Conservation (phyloP, 768 basidiomycete genomes). For the Grammothele lineata region DNA sequence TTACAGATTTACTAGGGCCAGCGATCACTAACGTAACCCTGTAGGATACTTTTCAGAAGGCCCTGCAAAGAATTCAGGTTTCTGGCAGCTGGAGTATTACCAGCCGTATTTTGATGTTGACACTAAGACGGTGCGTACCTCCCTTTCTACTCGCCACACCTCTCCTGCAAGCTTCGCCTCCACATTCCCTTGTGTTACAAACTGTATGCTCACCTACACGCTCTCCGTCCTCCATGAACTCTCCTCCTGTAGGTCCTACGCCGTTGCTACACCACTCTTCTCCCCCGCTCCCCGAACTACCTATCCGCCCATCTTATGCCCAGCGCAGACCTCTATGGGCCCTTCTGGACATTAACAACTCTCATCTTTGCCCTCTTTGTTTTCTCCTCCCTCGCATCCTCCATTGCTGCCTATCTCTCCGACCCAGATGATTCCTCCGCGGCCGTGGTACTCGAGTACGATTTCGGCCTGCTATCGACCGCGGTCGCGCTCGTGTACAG, state of each 20-base stretch:
- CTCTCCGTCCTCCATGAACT: conserved; percentile 5
- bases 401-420: conserved; percentile 84
- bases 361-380: conserved; percentile 91
- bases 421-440: conserved; percentile 33
- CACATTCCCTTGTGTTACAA: neutral
- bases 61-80: conserved; percentile 46
- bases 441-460: conserved; percentile 57
- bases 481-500: conserved; percentile 82
- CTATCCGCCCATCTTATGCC: conserved; percentile 61
- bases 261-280: conserved; percentile 73
- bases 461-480: conserved; percentile 81
- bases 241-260: conserved; percentile 53
- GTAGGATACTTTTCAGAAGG: conserved; percentile 65
- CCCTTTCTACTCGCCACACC: neutral
- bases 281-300: conserved; percentile 67
- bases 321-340: conserved; percentile 75
- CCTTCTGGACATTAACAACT: conserved; percentile 97
- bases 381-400: conserved; percentile 87
- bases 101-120: conserved; percentile 88
- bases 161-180: conserved; percentile 4
- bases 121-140: conserved; percentile 59
- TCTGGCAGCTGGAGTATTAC: conserved; percentile 85
- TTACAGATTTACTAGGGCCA: neutral
- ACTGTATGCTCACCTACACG: neutral
- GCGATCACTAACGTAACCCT: neutral